Evolutionary conservation across 1,284 basidiomycete genomes (phyloP), one percentile per base, ranked within the genome.

Genomic region (Apiotrichum gamsii): DNA sequence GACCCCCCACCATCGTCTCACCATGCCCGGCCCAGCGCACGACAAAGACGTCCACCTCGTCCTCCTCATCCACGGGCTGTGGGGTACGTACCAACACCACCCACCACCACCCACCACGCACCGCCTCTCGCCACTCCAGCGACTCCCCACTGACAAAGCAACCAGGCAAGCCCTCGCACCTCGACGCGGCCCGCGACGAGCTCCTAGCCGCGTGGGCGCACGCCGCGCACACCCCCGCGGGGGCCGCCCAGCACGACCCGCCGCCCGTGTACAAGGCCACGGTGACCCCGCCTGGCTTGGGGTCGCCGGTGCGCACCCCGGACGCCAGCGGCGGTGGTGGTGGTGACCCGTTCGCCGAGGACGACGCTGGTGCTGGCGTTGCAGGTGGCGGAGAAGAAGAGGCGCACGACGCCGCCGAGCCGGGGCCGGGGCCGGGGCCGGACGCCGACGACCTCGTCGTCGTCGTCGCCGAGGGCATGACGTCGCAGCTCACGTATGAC

Each of bases 61-160:
- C 20, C 57, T 72, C n/a, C 58, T 72, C 24, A 63, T 72, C 13
- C 70, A 72, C 44, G 70, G 70, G 23, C 57, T 72, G 14, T 70
- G 70, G 70, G 70, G 69, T 66, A 36, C n/a, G n/a, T n/a, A n/a
- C n/a, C n/a, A n/a, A n/a, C n/a, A n/a, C n/a, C n/a, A n/a, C n/a
- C n/a, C n/a, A n/a, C n/a, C n/a, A n/a, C n/a, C n/a, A n/a, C n/a
- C n/a, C n/a, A n/a, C n/a, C n/a, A n/a, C n/a, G n/a, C n/a, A n/a
- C n/a, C n/a, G n/a, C n/a, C n/a, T n/a, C n/a, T n/a, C n/a, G n/a
- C n/a, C n/a, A 51, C 66, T 44, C 30, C 28, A 4, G 23, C 13
- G 21, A 10, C 15, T 14, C 28, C 10, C 32, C 16, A 0, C 11
- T 11, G 0, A 5, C 21, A 29, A 18, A 9, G 24, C 47, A 10